Conservation (phyloP, 1,284 basidiomycete species). For the Blastosporella zonata region DNA sequence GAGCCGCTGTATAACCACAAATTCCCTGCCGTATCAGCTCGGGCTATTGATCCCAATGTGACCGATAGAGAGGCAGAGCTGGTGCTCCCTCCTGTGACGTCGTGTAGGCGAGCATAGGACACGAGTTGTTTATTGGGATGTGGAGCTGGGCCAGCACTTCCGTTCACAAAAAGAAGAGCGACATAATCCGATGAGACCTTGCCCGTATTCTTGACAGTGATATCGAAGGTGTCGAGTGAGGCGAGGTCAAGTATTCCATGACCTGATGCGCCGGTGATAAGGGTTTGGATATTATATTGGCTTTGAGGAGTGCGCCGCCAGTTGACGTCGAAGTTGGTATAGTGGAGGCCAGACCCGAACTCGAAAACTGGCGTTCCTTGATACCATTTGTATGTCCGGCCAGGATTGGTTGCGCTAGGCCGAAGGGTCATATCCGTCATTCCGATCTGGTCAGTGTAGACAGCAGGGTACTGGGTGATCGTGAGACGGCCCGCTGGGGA, state of each 20-base stretch:
- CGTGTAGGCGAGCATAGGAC: conserved; percentile 45
- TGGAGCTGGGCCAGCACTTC: conserved; percentile 46
- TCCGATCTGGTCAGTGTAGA: conserved; percentile 43
- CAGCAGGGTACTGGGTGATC: conserved; percentile 52
- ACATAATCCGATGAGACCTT: conserved; percentile 52
- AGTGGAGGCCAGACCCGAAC: conserved; percentile 53
- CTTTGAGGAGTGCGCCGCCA: conserved; percentile 33
- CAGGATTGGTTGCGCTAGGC: conserved; percentile 45
- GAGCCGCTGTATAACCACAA: conserved; percentile 45
- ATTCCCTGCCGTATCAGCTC: conserved; percentile 46
- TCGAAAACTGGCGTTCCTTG: conserved; percentile 45
- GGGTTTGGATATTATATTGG: conserved; percentile 39
- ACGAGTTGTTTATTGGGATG: conserved; percentile 51
- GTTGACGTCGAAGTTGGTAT: conserved; percentile 44
- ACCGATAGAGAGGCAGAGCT: conserved; percentile 40
- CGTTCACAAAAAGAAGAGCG: conserved; percentile 49
- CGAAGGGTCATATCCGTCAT: conserved; percentile 60
- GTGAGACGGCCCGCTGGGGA: conserved; percentile 54
- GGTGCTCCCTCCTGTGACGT: conserved; percentile 34
- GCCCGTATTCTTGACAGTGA: conserved; percentile 48
- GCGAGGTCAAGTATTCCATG: conserved; percentile 40
- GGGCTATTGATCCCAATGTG: conserved; percentile 48
- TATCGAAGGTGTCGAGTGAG: conserved; percentile 44
- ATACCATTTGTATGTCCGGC: conserved; percentile 60
- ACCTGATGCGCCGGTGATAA: conserved; percentile 28